These are phyloP conservation scores for Hypoxylon intermedium DNA, from an alignment of 495 filamentous ascomycete species.

Conservation along the genomic window DNA sequence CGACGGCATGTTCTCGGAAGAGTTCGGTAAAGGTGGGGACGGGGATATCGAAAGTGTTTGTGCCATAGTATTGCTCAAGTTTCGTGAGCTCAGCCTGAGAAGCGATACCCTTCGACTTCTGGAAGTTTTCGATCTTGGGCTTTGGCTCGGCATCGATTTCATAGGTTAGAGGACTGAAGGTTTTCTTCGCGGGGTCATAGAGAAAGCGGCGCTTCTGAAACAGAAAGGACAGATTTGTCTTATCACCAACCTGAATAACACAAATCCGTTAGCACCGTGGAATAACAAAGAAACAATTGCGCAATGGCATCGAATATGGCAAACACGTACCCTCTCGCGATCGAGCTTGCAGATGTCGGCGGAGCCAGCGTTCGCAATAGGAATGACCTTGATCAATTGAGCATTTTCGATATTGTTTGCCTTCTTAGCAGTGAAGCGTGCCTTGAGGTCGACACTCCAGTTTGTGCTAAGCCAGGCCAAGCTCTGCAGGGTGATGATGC, in stretches of 20 bases:
- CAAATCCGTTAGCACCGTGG: conserved; percentile 28
- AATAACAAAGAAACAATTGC: no score
- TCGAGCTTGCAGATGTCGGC: conserved; percentile 85
- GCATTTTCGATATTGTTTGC: conserved; percentile 77
- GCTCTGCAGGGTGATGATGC: conserved; percentile 85
- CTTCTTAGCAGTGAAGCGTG: conserved; percentile 78
- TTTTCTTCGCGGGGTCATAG: conserved; percentile 70
- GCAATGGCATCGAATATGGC: not conserved
- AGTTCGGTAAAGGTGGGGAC: conserved; percentile 94
- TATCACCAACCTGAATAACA: conserved; percentile 64
- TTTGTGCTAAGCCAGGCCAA: conserved; percentile 94
- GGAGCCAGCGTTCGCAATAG: conserved; percentile 84
- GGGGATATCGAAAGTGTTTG: conserved; percentile 97
- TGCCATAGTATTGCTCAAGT: conserved; percentile 90
- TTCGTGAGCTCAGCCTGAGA: conserved; percentile 74
- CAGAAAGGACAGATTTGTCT: conserved; percentile 82
- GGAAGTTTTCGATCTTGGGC: conserved; percentile 76
- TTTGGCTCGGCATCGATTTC: conserved; percentile 84
- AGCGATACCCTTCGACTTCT: conserved; percentile 75
- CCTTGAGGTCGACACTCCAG: conserved; percentile 90
- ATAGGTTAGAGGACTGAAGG: conserved; percentile 84
- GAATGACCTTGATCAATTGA: conserved; percentile 91
- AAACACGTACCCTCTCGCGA: conserved; percentile 67
- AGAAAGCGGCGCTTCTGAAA: conserved; percentile 99
- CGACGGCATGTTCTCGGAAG: conserved; percentile 97